Conservation (phyloP, 1,284 basidiomycete genomes). For the Meira nashicola region DNA sequence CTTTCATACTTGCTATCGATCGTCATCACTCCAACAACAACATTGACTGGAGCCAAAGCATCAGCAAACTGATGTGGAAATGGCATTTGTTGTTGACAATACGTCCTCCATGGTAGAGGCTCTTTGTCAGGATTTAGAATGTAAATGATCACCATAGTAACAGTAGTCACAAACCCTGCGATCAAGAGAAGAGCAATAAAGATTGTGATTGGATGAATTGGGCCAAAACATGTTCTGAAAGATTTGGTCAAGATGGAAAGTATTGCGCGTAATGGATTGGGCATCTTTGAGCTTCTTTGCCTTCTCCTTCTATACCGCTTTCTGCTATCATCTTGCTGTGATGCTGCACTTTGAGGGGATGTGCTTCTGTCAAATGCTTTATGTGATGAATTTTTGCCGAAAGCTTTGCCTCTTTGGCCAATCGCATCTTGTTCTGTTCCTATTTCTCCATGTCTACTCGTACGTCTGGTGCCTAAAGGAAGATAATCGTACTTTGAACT, state of each 20-base stretch:
- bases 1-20: conserved; percentile 73
- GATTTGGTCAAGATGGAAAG: conserved; percentile 24
- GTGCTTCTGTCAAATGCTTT: neutral
- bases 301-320: neutral
- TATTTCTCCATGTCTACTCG: conserved; percentile 3
- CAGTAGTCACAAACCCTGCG: conserved; percentile 33
- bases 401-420: neutral
- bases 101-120: conserved; percentile 84
- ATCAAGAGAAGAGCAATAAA: conserved; percentile 32
- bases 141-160: conserved; percentile 65
- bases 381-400: neutral
- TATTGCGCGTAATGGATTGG: conserved; percentile 22
- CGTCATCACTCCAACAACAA: conserved; percentile 87
- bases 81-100: conserved; percentile 65
- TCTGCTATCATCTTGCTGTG: neutral
- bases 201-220: conserved; percentile 37
- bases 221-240: conserved; percentile 30
- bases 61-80: conserved; percentile 59
- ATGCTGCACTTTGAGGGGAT: neutral
- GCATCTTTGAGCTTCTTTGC: neutral
- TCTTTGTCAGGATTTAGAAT: conserved; percentile 93
- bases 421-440: conserved; percentile 6
- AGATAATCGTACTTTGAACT: conserved; percentile 9
- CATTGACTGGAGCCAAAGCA: conserved; percentile 74
- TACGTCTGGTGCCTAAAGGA: neutral